Evolutionary conservation across 163 green algal genomes (phyloP), one percentile per base, ranked within the genome.

Genomic region (Chlorella variabilis): DNA sequence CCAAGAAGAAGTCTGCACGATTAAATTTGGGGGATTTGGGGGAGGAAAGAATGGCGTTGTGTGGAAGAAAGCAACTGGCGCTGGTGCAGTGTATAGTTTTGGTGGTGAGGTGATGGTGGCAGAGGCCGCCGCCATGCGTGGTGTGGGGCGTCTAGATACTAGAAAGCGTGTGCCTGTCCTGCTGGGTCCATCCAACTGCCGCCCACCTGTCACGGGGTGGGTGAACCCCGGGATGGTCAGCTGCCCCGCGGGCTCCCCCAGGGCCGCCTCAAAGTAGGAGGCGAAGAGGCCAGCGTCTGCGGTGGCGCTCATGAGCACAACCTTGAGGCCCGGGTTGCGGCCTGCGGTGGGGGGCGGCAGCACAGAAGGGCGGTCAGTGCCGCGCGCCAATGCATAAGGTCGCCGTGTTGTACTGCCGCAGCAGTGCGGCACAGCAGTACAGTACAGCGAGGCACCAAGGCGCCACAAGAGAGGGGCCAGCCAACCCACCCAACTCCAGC

Each of bases 271-370:
- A 70, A 98, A 97, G 86, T 99, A 99, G 4, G 67, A 18, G 0
- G 88, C 88, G 88, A 99, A 99, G n/a, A 95, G 85, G 17, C 93
- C 83, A 1, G 96, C 91, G 63, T 98, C 93, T 0, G 95, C 92
- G 6, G 96, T 99, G 31, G 96, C 96, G 29, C 89, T 96, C 96
- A 99, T 99, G 27, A 99, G 93, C 59, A 99, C 86, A 1, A 99
- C 71, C 42, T 88, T 41, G 23, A 87, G 62, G 15, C 69, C 74
- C 1, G 75, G 80, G 49, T 80, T 83, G 38, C 62, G 51, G 23
- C 69, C 76, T 79, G 75, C 51, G 34, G 23, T 36, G 34, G n/a
- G 45, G 17, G 18, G n/a, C 33, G 41, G 8, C 23, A 13, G 34
- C 1, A 31, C 9, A 41, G 59, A 1, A 41, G 59, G 3, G 29